Conservation (phyloP, 164 flowering plant genomes). For the Magnolia changhungtana region DNA sequence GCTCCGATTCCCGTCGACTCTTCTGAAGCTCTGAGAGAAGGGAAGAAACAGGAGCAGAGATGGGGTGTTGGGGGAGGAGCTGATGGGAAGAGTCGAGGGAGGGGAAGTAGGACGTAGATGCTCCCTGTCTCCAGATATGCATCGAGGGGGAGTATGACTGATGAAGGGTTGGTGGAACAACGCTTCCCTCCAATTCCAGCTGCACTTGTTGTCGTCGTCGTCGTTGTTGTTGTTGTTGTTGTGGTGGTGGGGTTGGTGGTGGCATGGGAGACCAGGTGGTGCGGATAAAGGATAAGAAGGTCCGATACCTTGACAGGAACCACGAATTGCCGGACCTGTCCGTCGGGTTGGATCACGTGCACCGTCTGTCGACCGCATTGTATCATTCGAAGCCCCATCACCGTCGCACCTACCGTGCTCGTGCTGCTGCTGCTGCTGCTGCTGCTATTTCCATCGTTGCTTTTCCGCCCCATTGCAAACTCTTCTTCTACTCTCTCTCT, state of each 20-base stretch:
- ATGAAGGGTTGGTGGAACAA: background rate
- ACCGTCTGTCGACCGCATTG: slow-evolving; percentile 23
- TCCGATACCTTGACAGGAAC: slow-evolving; percentile 14
- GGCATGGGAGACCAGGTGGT: slow-evolving; percentile 16
- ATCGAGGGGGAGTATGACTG: slow-evolving; percentile 12
- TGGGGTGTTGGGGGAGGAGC: slow-evolving; percentile 13
- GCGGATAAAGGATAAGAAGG: slow-evolving; percentile 16
- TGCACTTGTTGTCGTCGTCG: background rate
- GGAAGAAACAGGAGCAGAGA: slow-evolving; percentile 15
- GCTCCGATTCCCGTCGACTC: background rate
- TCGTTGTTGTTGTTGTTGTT: background rate
- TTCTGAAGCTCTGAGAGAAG: background rate
- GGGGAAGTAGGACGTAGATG: slow-evolving; percentile 16
- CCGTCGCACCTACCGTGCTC: slow-evolving; percentile 5
- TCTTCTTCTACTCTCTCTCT: background rate
- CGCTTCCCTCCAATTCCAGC: background rate
- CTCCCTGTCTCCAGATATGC: slow-evolving; percentile 16
- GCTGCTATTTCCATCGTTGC: slow-evolving; percentile 6
- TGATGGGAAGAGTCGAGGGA: slow-evolving; percentile 17
- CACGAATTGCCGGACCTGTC: slow-evolving; percentile 17
- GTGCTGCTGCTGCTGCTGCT: slow-evolving; percentile 6
- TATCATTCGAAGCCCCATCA: slow-evolving; percentile 20
- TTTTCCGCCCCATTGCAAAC: slow-evolving; percentile 5
- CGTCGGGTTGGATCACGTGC: slow-evolving; percentile 15
- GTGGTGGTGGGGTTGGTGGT: slow-evolving; percentile 4